phyloP scores from a whole-genome alignment of 1,139 yeast species.

The Blastobotrys arbuscula region DNA sequence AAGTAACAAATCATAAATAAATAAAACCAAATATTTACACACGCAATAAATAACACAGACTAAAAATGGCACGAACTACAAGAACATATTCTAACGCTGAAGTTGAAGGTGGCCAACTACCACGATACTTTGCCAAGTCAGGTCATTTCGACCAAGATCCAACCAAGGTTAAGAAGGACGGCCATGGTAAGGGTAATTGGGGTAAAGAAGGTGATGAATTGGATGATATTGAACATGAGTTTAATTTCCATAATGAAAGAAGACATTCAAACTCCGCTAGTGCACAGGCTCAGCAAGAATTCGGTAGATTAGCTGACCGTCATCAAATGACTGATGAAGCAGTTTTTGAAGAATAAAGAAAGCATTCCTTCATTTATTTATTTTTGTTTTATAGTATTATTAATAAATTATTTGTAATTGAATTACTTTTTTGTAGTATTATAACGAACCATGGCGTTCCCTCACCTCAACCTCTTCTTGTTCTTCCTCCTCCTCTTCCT shows the following conservation, averaged over 20 bases:
- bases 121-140: constrained; percentile 71
- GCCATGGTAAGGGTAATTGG: constrained; percentile 65
- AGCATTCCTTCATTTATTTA: constrained; percentile 7
- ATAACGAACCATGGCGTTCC: not conserved
- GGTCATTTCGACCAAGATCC: constrained; percentile 66
- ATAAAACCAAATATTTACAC: too few species aligned
- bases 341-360: constrained; percentile 20
- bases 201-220: constrained; percentile 39
- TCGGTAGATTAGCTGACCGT: constrained; percentile 4
- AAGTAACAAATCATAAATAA: too few species aligned
- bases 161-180: constrained; percentile 71
- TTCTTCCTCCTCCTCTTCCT: constrained; percentile 18
- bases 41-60: too few species aligned
- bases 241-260: constrained; percentile 36
- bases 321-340: constrained; percentile 18
- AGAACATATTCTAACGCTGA: constrained; percentile 67
- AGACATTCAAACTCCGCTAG: constrained; percentile 43
- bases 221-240: constrained; percentile 37
- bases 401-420: not conserved
- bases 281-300: constrained; percentile 27
- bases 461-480: constrained; percentile 13
- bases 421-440: not conserved
- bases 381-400: not conserved
- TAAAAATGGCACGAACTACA: constrained; percentile 76
- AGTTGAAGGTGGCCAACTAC: constrained; percentile 34